Base-by-base conservation (phyloP, 2,329 filamentous ascomycete genomes). In the Microsporum canis region DNA sequence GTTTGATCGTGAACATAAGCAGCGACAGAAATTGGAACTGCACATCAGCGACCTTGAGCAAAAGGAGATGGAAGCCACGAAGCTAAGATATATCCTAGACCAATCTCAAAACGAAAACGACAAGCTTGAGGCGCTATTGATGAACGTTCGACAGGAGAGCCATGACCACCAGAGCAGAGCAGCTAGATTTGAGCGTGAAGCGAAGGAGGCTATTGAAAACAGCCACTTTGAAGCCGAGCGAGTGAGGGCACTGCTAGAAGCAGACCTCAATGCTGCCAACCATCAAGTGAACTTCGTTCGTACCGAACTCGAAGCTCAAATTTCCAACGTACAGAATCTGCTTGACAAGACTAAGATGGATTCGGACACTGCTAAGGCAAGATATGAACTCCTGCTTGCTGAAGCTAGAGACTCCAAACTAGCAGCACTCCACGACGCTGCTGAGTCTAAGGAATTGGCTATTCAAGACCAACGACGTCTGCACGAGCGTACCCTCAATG, bases 371-470 rank as follows among this genome's bases (percentile, higher is more conserved):
- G 82, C 85, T 61, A 91, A 88, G 71, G 89, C 87, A 23, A 88
- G 87, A 67, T 86, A 88, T 67, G 90, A 95, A 70, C 87, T 94
- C 78, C 81, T 94, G 59, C 80, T 96, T 8, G 88, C 96, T 72
- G 89, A 94, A 66, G 87, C 87, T 27, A 83, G 88, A 63, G 83
- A 84, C 63, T 84, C 82, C 14, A 89, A 87, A 74, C 80, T 82
- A 60, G 77, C 81, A 65, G 80, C 83, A 49, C 69, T 86, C 34
- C 76, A 77, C 17, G 81, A 84, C 61, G 79, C 79, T 34, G 69
- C 77, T 36, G 78, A 84, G 63, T 76, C 77, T 57, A 79, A 79
- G 61, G 80, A 82, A 63, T 71, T 75, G 55, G 80, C 80, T 6
- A 71, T 87, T 27, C 65, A 82, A 59, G 81, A 86, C 58, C 79